phyloP scores from a whole-genome alignment of 768 basidiomycete genomes.

The Serendipita sp. region DNA sequence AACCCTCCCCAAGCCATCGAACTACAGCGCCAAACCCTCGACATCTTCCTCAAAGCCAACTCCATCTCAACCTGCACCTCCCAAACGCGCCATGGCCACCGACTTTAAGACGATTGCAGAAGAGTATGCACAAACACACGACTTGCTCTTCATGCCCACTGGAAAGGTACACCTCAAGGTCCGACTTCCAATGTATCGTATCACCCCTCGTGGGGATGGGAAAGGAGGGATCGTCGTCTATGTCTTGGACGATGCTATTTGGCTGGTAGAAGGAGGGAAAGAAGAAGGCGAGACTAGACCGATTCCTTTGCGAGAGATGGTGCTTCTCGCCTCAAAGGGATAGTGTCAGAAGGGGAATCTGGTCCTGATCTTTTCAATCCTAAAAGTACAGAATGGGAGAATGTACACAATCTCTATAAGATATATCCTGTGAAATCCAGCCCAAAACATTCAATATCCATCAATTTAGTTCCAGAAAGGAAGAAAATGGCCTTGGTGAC shows the following conservation, averaged over 20 bases:
- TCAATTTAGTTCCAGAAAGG: background rate
- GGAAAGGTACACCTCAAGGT: slow-evolving; percentile 73
- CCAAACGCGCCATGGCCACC: slow-evolving; percentile 52
- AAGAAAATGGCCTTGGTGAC: background rate
- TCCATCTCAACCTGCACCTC: slow-evolving; percentile 15
- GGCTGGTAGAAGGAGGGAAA: slow-evolving; percentile 41
- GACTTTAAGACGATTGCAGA: slow-evolving; percentile 90
- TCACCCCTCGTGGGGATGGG: slow-evolving; percentile 64
- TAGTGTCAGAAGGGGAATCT: background rate
- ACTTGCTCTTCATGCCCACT: slow-evolving; percentile 77
- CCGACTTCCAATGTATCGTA: slow-evolving; percentile 77
- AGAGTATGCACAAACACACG: slow-evolving; percentile 69
- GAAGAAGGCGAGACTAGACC: slow-evolving; percentile 50
- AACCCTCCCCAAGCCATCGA: slow-evolving; percentile 18
- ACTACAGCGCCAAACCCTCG: background rate
- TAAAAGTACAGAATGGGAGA: too few relatives aligned
- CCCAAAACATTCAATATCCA: background rate
- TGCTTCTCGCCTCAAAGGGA: slow-evolving; percentile 33
- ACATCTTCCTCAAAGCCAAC: slow-evolving; percentile 10
- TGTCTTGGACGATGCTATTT: slow-evolving; percentile 85
- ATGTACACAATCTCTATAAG: background rate
- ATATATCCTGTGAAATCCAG: background rate
- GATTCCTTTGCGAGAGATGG: slow-evolving; percentile 80
- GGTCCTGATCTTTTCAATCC: background rate
- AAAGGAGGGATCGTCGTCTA: slow-evolving; percentile 81